Evolutionary conservation across 352 stramenopile genomes (phyloP).

Genomic region (Globisporangium heterothallicum): DNA sequence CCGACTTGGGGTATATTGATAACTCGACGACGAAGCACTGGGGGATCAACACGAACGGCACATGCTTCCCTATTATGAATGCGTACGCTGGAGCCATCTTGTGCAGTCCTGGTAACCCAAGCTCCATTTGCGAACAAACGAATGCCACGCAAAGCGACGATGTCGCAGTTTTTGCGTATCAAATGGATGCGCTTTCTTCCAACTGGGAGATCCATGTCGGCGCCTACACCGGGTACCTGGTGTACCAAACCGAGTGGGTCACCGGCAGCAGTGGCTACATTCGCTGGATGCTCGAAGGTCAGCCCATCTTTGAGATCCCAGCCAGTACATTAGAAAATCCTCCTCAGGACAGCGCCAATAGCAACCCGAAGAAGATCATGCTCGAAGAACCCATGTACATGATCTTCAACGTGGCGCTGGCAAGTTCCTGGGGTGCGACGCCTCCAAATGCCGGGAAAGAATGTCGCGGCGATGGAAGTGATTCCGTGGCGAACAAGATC

Average conservation of each 20-base stretch:
- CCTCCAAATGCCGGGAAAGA: constrained; percentile 29
- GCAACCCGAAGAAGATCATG: constrained; percentile 58
- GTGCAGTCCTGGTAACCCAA: constrained; percentile 45
- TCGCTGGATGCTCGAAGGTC: constrained; percentile 68
- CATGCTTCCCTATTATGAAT: constrained; percentile 55
- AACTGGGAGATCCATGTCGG: constrained; percentile 23
- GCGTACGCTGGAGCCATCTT: constrained; percentile 50
- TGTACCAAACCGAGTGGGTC: constrained; percentile 73
- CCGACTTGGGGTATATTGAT: constrained; percentile 35
- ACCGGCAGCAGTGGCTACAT: constrained; percentile 47
- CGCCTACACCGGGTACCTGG: constrained; percentile 79
- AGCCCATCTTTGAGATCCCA: constrained; percentile 86
- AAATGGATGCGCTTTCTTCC: constrained; percentile 91
- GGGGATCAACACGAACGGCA: constrained; percentile 59
- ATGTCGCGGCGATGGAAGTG: constrained; percentile 21
- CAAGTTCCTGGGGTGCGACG: constrained; percentile 23
- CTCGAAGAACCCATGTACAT: constrained; percentile 47
- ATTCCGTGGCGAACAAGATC: constrained; percentile 27
- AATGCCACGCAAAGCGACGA: constrained; percentile 16
- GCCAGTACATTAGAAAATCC: constrained; percentile 40
- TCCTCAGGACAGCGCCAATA: constrained; percentile 32
- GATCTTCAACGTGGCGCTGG: constrained; percentile 50
- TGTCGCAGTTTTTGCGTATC: constrained; percentile 47
- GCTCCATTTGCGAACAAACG: constrained; percentile 19
- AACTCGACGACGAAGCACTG: constrained; percentile 25